Base-by-base conservation (phyloP, 352 stramenopile species). In the Aphanomyces astaci region DNA sequence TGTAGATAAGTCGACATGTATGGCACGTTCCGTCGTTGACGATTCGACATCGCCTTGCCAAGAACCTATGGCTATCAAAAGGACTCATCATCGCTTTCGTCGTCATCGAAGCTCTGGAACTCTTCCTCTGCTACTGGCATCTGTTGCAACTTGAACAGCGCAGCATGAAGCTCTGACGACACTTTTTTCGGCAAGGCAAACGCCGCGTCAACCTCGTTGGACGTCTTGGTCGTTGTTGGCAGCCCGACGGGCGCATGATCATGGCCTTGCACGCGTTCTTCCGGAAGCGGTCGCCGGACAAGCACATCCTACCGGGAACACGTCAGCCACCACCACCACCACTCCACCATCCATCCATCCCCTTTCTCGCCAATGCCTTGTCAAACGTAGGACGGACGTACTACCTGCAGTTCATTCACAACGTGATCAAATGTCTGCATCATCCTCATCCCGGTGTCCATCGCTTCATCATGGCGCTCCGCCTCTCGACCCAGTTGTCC, bases 361-460 rank as follows among this genome's bases (percentile, higher is more conserved):
- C 27, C 48, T 31, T 32, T n/a, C n/a, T n/a, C n/a, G n/a, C n/a
- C n/a, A n/a, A n/a, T n/a, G n/a, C n/a, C n/a, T n/a, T n/a, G n/a
- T n/a, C n/a, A n/a, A n/a, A n/a, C n/a, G n/a, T n/a, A n/a, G n/a
- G n/a, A n/a, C n/a, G n/a, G n/a, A n/a, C n/a, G n/a, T n/a, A n/a
- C n/a, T n/a, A 65, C 56, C 11, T 65, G 32, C 10, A 65, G 25
- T 24, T 65, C 56, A 24, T 65, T 11, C 13, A 65, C 33, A 24
- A 65, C 56, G 2, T 19, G 39, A 24, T 65, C n/a, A 17, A 65
- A 65, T 36, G 36, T 19, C 22, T 17, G 4, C 1, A 65, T n/a
- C n/a, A n/a, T n/a, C n/a, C n/a, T n/a, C n/a, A n/a, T n/a, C n/a
- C n/a, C 22, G 17, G 30, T 17, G 28, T 31, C n/a, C 30, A 4